Evolutionary conservation across 106 monocot genomes (phyloP), one percentile per base, ranked within the genome.

Genomic region (Dactylorhiza incarnata): DNA sequence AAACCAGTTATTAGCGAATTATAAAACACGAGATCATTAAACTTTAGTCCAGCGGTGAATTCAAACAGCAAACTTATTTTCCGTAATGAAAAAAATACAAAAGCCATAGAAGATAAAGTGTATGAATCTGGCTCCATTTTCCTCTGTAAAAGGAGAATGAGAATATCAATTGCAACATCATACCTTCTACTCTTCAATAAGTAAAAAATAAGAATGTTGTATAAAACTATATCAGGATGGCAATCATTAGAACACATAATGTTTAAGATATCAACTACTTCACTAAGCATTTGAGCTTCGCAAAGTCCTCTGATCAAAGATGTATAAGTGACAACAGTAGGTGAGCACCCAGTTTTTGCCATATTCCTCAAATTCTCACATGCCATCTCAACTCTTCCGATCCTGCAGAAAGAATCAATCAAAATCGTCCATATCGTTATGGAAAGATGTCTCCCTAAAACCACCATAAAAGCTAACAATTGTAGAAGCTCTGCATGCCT

Each of bases 301-400:
- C 81, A 68, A 15, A 86, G 71, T 24, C 84, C 88, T 79, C 79
- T 89, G 73, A 92, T 75, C 66, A 92, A 49, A 9, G 81, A 74
- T 46, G 89, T 89, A 67, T 85, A 92, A 20, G 90, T 91, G 45
- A 85, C 70, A 50, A 88, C 78, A 78, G 75, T 86, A 44, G 88
- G 91, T 29, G 75, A 73, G 65, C 69, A 82, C 9, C 86, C 91
- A 55, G 54, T 77, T 0, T 81, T 75, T 5, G 56, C 50, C 91
- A 92, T 92, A 56, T 84, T 88, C 77, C 47, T 61, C 45, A 86
- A 45, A 82, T 86, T 78, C 63, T 51, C 74, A 62, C 44, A 75
- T 71, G 86, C 91, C 24, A 15, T 44, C 67, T 84, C 78, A 59
- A 86, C 65, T 56, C 61, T 65, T 10, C 83, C 73, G 45, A 26